A percentile compares a stretch with the other conserved stretches of the same genome.
These are phyloP conservation scores for Aspergillus coremiiformis DNA, from an alignment of 495 filamentous ascomycete species.

Conservation along the genomic window DNA sequence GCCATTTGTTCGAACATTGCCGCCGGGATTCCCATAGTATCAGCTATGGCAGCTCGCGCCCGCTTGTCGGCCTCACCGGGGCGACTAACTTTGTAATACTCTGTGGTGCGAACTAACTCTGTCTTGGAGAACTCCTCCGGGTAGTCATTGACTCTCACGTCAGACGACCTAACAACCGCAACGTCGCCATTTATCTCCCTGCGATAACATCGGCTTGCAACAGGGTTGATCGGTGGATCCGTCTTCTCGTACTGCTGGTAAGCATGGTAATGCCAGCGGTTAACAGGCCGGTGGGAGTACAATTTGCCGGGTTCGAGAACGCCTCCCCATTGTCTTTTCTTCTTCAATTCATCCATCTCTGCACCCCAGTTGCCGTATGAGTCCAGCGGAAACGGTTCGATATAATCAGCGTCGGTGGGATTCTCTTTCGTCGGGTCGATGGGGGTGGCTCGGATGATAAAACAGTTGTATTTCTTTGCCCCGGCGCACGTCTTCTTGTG, in stretches of 20 bases:
- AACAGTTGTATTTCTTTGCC: conserved; percentile 2
- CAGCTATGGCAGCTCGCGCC: background rate
- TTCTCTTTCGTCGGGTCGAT: background rate
- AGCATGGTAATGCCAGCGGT: conserved; percentile 6
- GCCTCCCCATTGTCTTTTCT: background rate
- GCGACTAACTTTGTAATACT: background rate
- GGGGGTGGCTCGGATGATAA: background rate
- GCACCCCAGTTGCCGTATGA: background rate
- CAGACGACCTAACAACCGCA: background rate
- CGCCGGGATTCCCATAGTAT: background rate
- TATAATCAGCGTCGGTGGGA: conserved; percentile 2
- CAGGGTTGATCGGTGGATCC: background rate
- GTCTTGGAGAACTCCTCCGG: background rate
- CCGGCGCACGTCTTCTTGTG: background rate
- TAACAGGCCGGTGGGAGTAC: background rate
- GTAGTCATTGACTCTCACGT: background rate
- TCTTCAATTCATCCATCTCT: background rate
- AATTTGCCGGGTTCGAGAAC: conserved; percentile 1
- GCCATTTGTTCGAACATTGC: background rate
- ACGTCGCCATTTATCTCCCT: background rate
- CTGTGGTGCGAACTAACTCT: background rate
- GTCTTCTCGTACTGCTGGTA: background rate
- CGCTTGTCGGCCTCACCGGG: background rate
- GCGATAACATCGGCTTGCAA: background rate
- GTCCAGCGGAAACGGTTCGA: background rate